A percentile compares a stretch with the other conserved stretches of the same genome.
phyloP scores from a whole-genome alignment of 2,329 filamentous ascomycete genomes.

The Hyphodiscus sp. region DNA sequence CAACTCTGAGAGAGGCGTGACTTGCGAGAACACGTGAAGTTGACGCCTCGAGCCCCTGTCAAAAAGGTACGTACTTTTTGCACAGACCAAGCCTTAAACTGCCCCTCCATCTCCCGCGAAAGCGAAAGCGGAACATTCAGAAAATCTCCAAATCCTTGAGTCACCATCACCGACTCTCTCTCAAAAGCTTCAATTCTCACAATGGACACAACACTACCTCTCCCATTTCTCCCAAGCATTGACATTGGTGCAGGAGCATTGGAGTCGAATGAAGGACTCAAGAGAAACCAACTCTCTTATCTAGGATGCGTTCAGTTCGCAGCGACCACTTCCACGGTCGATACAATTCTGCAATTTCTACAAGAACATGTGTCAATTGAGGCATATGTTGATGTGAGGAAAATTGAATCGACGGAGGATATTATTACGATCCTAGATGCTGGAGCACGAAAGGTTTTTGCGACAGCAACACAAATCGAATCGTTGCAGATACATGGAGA shows the following conservation, averaged over 20 bases:
- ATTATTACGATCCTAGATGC: constrained; percentile 76
- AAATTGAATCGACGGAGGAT: constrained; percentile 62
- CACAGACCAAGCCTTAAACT: constrained; percentile 18
- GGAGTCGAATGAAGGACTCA: constrained; percentile 48
- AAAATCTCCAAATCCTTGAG: not conserved
- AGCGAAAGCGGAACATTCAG: constrained; percentile 4
- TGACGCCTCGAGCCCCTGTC: not conserved
- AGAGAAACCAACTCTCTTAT: constrained; percentile 49
- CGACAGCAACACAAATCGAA: constrained; percentile 62
- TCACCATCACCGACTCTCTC: constrained; percentile 1
- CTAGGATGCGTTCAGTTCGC: constrained; percentile 54
- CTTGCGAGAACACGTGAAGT: not conserved
- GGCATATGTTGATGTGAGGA: constrained; percentile 72
- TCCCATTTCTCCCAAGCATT: constrained; percentile 57
- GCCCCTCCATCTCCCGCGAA: constrained; percentile 21
- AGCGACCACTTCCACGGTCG: constrained; percentile 32
- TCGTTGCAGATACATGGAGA: constrained; percentile 49
- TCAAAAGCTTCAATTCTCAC: constrained; percentile 13
- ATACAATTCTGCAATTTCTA: constrained; percentile 36
- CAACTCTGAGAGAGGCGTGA: not conserved
- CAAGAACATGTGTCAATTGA: constrained; percentile 45
- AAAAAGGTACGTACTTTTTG: not conserved
- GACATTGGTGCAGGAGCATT: constrained; percentile 42
- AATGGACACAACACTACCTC: constrained; percentile 59
- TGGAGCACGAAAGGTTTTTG: constrained; percentile 80